Percentiles rank a stretch among this genome's conserved stretches.
Evolutionary conservation across 257 asterid genomes (phyloP).

Genomic region (Plantago ovata): DNA sequence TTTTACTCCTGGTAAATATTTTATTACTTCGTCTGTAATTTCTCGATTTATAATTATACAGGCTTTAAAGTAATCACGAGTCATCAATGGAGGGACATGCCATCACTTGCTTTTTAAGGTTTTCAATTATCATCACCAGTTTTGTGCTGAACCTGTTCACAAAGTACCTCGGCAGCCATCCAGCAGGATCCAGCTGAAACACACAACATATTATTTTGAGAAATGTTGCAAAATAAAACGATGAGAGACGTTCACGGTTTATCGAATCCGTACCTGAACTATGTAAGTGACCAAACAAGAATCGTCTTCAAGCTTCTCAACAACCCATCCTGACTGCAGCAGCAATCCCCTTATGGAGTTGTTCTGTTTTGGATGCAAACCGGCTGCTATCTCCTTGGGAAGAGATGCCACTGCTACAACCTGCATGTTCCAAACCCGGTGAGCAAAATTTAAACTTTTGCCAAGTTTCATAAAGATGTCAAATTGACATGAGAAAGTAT

Average conservation of each 20-base stretch:
- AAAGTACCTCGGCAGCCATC: slow-evolving; percentile 91
- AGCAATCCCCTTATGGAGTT: slow-evolving; percentile 73
- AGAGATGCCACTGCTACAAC: slow-evolving; percentile 97
- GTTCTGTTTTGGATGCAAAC: slow-evolving; percentile 71
- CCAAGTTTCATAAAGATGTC: neutral
- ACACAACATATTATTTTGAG: neutral
- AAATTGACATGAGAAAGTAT: no score
- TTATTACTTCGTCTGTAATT: neutral
- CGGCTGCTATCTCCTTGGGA: slow-evolving; percentile 91
- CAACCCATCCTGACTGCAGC: slow-evolving; percentile 94
- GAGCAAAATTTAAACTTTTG: neutral
- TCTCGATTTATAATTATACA: slow-evolving; percentile 6
- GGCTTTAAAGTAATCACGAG: slow-evolving; percentile 27
- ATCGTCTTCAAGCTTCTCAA: slow-evolving; percentile 74
- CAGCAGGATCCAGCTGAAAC: slow-evolving; percentile 87
- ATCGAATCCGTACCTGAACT: slow-evolving; percentile 53
- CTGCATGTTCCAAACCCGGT: slow-evolving; percentile 20
- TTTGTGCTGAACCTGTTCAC: slow-evolving; percentile 83
- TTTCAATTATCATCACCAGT: slow-evolving; percentile 86
- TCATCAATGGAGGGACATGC: slow-evolving; percentile 54
- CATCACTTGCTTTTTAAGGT: slow-evolving; percentile 77
- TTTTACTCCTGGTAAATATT: neutral
- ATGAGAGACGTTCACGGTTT: no score
- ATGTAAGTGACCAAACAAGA: slow-evolving; percentile 92
- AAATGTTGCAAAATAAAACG: neutral